Evolutionary conservation across 2,329 filamentous ascomycete genomes (phyloP).

Genomic region (Venturia oleaginea): DNA sequence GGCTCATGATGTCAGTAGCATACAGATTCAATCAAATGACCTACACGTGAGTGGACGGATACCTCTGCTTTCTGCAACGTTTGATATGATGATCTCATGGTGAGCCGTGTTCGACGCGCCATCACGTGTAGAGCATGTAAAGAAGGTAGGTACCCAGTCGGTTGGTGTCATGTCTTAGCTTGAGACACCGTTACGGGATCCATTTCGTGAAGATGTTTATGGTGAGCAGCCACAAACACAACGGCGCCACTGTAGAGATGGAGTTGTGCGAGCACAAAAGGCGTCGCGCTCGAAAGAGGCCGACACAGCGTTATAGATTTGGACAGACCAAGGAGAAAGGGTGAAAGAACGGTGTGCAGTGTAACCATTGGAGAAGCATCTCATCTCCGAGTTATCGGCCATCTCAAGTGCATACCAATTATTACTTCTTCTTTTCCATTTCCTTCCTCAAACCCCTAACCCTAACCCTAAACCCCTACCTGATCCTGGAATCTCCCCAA

Average conservation of each 20-base stretch:
- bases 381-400: too few relatives aligned
- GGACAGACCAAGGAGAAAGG: background rate
- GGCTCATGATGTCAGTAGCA: background rate
- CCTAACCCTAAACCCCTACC: too few relatives aligned
- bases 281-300: background rate
- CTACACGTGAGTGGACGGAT: background rate
- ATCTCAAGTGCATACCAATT: too few relatives aligned
- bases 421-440: too few relatives aligned
- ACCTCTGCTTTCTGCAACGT: background rate
- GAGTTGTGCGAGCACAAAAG: background rate
- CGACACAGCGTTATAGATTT: background rate
- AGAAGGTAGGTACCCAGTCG: too few relatives aligned
- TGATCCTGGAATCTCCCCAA: background rate
- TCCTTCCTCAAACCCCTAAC: too few relatives aligned
- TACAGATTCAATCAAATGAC: background rate
- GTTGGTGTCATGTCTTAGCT: too few relatives aligned
- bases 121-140: background rate
- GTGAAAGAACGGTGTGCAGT: background rate
- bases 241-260: background rate
- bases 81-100: background rate
- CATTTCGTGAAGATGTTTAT: too few relatives aligned
- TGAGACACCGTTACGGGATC: too few relatives aligned
- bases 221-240: background rate
- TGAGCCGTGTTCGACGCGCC: background rate
- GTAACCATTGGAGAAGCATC: background rate